phyloP scores from a whole-genome alignment of 805 yeast genomes.

The Candida yuanshanica region DNA sequence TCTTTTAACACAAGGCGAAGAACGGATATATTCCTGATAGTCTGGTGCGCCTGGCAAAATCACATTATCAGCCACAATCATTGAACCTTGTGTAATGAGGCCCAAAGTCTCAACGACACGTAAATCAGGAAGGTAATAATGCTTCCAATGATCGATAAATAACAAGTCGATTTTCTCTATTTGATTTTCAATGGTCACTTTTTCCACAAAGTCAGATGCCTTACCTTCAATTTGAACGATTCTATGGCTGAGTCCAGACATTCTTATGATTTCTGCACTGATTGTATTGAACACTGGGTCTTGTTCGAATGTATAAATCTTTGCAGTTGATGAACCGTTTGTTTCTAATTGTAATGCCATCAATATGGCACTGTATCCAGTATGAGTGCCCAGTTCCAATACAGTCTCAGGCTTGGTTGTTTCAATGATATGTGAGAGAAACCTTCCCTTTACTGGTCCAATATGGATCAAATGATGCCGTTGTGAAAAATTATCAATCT shows the following conservation, averaged over 20 bases:
- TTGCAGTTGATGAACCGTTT: slow-evolving; percentile 2
- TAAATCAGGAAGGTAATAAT: slow-evolving; percentile 35
- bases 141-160: slow-evolving; percentile 37
- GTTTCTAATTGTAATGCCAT: slow-evolving; percentile 13
- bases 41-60: slow-evolving; percentile 34
- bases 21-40: slow-evolving; percentile 32
- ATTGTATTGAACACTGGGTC: slow-evolving; percentile 9
- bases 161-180: slow-evolving; percentile 28
- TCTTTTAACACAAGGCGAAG: slow-evolving; percentile 33
- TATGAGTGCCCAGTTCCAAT: slow-evolving; percentile 18
- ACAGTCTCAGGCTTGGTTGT: slow-evolving; percentile 12
- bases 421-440: not conserved
- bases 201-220: slow-evolving; percentile 10
- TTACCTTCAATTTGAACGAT: slow-evolving; percentile 14
- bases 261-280: slow-evolving; percentile 11
- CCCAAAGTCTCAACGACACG: slow-evolving; percentile 36
- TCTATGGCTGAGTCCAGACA: slow-evolving; percentile 16
- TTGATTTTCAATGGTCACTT: slow-evolving; percentile 9
- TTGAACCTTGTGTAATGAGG: slow-evolving; percentile 34
- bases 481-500: not conserved
- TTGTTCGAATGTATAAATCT: slow-evolving; percentile 17
- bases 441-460: not conserved
- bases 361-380: slow-evolving; percentile 16
- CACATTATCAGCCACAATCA: slow-evolving; percentile 35
- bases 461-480: not conserved